Percentiles rank a stretch among this genome's conserved stretches.
Conservation (phyloP, 306 rosid genomes). For the Prunus armeniaca region DNA sequence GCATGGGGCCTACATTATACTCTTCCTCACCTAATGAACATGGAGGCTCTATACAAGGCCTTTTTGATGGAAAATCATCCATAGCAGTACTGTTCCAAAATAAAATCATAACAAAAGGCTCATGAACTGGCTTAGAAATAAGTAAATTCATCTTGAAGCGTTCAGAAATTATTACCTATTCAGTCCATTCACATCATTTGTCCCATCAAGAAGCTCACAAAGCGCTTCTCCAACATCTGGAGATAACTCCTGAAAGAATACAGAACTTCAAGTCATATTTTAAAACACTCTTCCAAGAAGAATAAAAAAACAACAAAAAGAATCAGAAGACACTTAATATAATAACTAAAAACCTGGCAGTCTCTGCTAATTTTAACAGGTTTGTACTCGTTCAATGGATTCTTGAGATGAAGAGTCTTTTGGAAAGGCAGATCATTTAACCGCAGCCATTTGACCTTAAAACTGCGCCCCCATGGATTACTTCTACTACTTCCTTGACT, state of each 20-base stretch:
- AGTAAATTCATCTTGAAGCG: slow-evolving; percentile 14
- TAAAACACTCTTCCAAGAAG: slow-evolving; percentile 13
- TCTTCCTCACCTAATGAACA: slow-evolving; percentile 45
- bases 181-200: slow-evolving; percentile 29
- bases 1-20: slow-evolving; percentile 31
- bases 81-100: slow-evolving; percentile 40
- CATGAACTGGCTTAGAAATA: slow-evolving; percentile 6
- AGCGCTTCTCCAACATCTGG: slow-evolving; percentile 75
- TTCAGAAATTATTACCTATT: slow-evolving; percentile 40
- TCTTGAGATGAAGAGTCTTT: slow-evolving; percentile 75
- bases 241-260: slow-evolving; percentile 63
- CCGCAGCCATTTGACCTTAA: slow-evolving; percentile 71
- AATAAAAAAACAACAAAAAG: neutral
- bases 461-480: slow-evolving; percentile 79
- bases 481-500: slow-evolving; percentile 58
- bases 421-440: slow-evolving; percentile 71
- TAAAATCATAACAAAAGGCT: slow-evolving; percentile 26
- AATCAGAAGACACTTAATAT: slow-evolving; percentile 3
- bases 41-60: slow-evolving; percentile 39
- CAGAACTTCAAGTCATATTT: slow-evolving; percentile 21
- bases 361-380: slow-evolving; percentile 90
- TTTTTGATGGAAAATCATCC: slow-evolving; percentile 43
- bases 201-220: slow-evolving; percentile 70
- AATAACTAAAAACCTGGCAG: slow-evolving; percentile 56
- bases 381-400: slow-evolving; percentile 77